Conservation (phyloP, 1,139 yeast genomes). For the Yueomyces sp. region DNA sequence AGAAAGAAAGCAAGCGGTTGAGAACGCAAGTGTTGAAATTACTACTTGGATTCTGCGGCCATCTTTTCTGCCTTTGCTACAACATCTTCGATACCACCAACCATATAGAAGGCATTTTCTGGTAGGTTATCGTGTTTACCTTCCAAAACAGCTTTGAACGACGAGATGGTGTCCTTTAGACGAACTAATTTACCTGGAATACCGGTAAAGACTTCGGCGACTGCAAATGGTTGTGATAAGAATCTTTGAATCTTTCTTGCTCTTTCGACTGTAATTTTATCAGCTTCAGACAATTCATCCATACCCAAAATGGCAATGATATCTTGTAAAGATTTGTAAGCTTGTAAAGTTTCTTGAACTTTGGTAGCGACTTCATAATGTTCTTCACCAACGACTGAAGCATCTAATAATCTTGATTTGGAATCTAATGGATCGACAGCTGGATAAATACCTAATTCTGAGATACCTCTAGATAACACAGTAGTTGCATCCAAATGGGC, state of each 20-base stretch:
- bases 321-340: conserved; percentile 99
- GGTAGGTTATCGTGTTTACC: conserved; percentile 99
- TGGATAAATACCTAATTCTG: conserved; percentile 99
- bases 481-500: conserved; percentile 99
- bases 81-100: conserved; percentile 98
- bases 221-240: conserved; percentile 99
- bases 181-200: conserved; percentile 95
- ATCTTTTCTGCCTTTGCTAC: conserved; percentile 97
- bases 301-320: conserved; percentile 99
- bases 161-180: conserved; percentile 84
- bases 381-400: conserved; percentile 94
- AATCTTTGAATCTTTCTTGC: conserved; percentile 99
- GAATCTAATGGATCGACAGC: conserved; percentile 99
- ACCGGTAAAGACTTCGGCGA: conserved; percentile 99
- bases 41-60: conserved; percentile 55
- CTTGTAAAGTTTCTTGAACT: conserved; percentile 98
- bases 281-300: conserved; percentile 98
- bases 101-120: conserved; percentile 99
- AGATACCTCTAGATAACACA: conserved; percentile 98
- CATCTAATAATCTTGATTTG: conserved; percentile 96
- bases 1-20: too few species aligned
- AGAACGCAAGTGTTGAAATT: neutral
- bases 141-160: conserved; percentile 93
- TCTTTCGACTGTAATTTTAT: conserved; percentile 98
- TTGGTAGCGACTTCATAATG: conserved; percentile 90